Conservation (phyloP, 2,329 filamentous ascomycete species). For the Colletotrichum lindemuthianum region DNA sequence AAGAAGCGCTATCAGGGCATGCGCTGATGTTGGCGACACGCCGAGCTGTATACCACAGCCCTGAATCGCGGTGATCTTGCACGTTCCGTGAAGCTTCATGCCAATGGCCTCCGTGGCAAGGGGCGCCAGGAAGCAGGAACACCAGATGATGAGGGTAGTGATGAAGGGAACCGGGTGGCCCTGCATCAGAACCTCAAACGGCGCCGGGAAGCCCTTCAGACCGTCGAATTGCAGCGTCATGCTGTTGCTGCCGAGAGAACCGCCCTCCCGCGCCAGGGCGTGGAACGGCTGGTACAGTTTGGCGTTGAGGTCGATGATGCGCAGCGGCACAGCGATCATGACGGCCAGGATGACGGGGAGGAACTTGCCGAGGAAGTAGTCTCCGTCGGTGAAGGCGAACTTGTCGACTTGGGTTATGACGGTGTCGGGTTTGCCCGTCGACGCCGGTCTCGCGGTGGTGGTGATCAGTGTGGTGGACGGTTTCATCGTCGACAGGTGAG, state of each 20-base stretch:
- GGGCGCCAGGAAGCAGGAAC: slow-evolving; percentile 49
- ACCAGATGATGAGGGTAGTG: slow-evolving; percentile 48
- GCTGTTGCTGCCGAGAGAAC: slow-evolving; percentile 52
- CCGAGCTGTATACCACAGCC: slow-evolving; percentile 49
- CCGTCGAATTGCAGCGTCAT: slow-evolving; percentile 54
- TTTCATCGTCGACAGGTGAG: slow-evolving; percentile 39
- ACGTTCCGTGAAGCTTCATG: slow-evolving; percentile 49
- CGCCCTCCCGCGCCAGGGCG: slow-evolving; percentile 48
- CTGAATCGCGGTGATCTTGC: slow-evolving; percentile 41
- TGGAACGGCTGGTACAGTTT: slow-evolving; percentile 57
- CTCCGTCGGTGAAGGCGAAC: slow-evolving; percentile 39
- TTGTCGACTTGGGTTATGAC: slow-evolving; percentile 39
- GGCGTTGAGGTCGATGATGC: slow-evolving; percentile 51
- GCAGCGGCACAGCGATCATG: slow-evolving; percentile 50
- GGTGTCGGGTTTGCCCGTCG: slow-evolving; percentile 4
- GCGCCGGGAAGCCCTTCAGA: slow-evolving; percentile 46
- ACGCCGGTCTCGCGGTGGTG: slow-evolving; percentile 34
- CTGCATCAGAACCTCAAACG: slow-evolving; percentile 46
- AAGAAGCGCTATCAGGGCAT: slow-evolving; percentile 46
- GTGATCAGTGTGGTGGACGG: slow-evolving; percentile 40
- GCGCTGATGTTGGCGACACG: slow-evolving; percentile 44
- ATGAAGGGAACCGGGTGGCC: slow-evolving; percentile 50
- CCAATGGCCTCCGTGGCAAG: slow-evolving; percentile 53
- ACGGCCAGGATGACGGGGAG: slow-evolving; percentile 53
- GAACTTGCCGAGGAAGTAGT: slow-evolving; percentile 54